Conservation (phyloP, 169 alveolate genomes). For the Plasmodium gonderi region DNA sequence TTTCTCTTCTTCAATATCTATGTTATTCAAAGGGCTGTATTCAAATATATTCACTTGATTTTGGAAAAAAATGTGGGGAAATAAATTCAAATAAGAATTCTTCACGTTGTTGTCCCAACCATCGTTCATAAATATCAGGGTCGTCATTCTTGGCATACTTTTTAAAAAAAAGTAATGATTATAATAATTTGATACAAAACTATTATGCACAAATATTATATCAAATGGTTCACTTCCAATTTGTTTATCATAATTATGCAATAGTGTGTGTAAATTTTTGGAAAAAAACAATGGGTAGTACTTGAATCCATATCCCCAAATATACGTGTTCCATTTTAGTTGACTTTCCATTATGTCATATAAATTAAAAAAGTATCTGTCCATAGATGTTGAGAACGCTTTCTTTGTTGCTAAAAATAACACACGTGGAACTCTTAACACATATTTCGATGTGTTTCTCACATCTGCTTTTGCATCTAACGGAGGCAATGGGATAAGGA, state of each 20-base stretch:
- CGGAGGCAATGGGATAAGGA: constrained; percentile 66
- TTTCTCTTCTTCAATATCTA: constrained; percentile 29
- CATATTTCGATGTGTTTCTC: constrained; percentile 28
- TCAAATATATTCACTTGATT: constrained; percentile 71
- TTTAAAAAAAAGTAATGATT: constrained; percentile 66
- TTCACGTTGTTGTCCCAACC: constrained; percentile 74
- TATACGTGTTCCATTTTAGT: constrained; percentile 60
- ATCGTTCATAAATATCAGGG: constrained; percentile 43
- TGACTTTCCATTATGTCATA: constrained; percentile 63
- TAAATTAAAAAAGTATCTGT: constrained; percentile 39
- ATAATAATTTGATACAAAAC: constrained; percentile 62
- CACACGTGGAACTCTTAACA: constrained; percentile 69
- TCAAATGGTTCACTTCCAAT: constrained; percentile 70
- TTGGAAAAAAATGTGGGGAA: constrained; percentile 72
- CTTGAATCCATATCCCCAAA: constrained; percentile 74
- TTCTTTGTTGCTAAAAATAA: constrained; percentile 59
- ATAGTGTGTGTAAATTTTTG: constrained; percentile 48
- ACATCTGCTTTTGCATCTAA: constrained; percentile 28
- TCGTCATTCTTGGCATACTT: constrained; percentile 57
- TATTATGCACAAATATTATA: constrained; percentile 54
- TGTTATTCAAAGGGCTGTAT: constrained; percentile 36
- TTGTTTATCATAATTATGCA: constrained; percentile 42
- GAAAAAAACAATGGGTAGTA: constrained; percentile 57
- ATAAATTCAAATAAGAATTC: constrained; percentile 38
- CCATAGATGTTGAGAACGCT: constrained; percentile 47